These are phyloP conservation scores for Exophiala spinifera DNA, from an alignment of 2,329 filamentous ascomycete genomes.

Conservation along the genomic window DNA sequence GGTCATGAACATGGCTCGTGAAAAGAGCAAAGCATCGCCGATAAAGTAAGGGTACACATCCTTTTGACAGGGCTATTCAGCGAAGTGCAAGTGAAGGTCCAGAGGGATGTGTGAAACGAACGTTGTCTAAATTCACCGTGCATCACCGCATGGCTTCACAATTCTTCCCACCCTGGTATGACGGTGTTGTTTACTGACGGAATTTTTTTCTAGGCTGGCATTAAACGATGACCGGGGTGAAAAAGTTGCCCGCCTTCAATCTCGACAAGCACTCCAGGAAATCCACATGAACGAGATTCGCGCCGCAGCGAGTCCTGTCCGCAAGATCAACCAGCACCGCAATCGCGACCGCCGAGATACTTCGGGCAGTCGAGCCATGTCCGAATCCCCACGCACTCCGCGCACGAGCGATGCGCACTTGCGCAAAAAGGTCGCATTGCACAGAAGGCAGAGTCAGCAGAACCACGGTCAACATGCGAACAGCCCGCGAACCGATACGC, in stretches of 20 bases:
- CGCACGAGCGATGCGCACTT: conserved; percentile 42
- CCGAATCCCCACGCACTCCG: conserved; percentile 53
- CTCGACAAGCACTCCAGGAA: conserved; percentile 82
- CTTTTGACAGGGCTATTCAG: neutral
- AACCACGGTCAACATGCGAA: neutral
- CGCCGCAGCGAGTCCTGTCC: conserved; percentile 70
- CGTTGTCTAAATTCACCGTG: neutral
- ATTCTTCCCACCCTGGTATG: too few relatives aligned
- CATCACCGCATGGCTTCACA: neutral
- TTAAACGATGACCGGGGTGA: conserved; percentile 94
- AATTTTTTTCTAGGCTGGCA: conserved; percentile 63
- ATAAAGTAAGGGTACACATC: conserved; percentile 43
- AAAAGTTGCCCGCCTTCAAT: conserved; percentile 82
- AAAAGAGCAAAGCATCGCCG: conserved; percentile 44
- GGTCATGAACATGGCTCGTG: conserved; percentile 26
- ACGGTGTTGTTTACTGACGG: too few relatives aligned
- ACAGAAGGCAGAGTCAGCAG: conserved; percentile 11
- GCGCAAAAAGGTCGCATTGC: conserved; percentile 14
- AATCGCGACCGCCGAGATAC: conserved; percentile 44
- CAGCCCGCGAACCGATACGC: conserved; percentile 11
- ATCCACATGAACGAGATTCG: conserved; percentile 90
- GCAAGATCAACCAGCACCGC: conserved; percentile 51
- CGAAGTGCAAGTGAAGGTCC: too few relatives aligned
- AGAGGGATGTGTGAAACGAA: neutral
- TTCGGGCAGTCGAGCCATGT: conserved; percentile 49